phyloP scores from a whole-genome alignment of 2,329 filamentous ascomycete species.

The Achaetomium macrosporum region DNA sequence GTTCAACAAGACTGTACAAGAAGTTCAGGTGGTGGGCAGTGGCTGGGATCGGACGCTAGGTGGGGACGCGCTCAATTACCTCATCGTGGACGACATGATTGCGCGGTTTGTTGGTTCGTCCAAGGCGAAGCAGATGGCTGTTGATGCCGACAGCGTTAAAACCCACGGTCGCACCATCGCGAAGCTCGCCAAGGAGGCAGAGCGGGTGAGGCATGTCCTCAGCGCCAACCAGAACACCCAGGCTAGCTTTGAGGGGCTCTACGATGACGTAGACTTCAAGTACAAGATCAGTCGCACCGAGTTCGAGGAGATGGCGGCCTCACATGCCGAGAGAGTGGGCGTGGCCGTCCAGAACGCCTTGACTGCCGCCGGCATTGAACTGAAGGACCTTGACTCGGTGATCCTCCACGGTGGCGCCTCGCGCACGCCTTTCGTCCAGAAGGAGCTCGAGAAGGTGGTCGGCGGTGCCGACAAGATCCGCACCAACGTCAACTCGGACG shows the following conservation, averaged over 20 bases:
- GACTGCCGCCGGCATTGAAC: constrained; percentile 62
- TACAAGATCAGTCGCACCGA: constrained; percentile 77
- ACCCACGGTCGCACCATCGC: constrained; percentile 77
- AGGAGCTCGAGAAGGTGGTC: constrained; percentile 69
- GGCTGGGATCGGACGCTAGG: constrained; percentile 89
- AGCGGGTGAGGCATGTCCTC: constrained; percentile 78
- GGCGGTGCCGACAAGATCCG: constrained; percentile 74
- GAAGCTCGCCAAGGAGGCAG: constrained; percentile 89
- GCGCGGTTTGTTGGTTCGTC: constrained; percentile 67
- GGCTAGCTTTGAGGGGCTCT: constrained; percentile 79
- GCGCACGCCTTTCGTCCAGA: constrained; percentile 91
- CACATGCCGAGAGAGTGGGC: constrained; percentile 62
- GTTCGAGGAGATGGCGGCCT: constrained; percentile 72
- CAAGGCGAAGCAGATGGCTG: constrained; percentile 58
- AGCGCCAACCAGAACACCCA: constrained; percentile 85
- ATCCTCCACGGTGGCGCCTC: constrained; percentile 90
- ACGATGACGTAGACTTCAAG: constrained; percentile 87
- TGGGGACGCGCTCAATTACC: constrained; percentile 79
- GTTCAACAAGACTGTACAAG: constrained; percentile 94
- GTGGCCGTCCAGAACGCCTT: constrained; percentile 69
- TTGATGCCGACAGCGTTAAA: constrained; percentile 59
- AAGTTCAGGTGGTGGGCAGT: constrained; percentile 80
- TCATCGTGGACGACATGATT: constrained; percentile 87
- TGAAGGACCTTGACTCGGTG: constrained; percentile 76
- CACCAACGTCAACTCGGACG: constrained; percentile 93